These are phyloP conservation scores for Solanum rostratum DNA, from an alignment of 257 asterid genomes.

Conservation along the genomic window DNA sequence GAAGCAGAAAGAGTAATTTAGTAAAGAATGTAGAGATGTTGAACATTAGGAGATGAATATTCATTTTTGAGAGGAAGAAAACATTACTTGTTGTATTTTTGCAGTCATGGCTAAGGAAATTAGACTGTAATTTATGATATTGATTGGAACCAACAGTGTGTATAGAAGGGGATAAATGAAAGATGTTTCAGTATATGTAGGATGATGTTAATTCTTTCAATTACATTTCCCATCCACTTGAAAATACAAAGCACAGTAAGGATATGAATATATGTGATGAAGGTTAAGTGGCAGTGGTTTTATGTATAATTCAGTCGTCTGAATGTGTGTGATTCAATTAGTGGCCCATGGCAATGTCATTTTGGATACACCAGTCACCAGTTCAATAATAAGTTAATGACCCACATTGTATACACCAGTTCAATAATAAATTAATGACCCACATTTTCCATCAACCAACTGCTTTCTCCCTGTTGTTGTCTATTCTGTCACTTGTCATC, in stretches of 20 bases:
- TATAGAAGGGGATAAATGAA: background rate
- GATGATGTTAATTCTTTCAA: background rate
- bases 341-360: background rate
- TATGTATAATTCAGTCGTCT: background rate
- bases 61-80: background rate
- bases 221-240: background rate
- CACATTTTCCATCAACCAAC: background rate
- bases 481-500: background rate
- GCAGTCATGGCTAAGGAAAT: background rate
- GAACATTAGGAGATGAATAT: background rate
- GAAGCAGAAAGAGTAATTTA: background rate
- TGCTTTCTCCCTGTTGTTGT: background rate
- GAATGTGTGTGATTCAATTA: background rate
- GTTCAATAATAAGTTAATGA: background rate
- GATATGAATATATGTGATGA: background rate
- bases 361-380: background rate
- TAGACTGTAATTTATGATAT: background rate
- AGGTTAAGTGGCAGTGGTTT: background rate
- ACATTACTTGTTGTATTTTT: background rate
- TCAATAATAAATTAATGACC: background rate
- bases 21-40: background rate
- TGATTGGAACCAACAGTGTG: background rate
- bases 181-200: background rate
- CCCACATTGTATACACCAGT: background rate
- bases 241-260: background rate